Evolutionary conservation across 305 asterid genomes (phyloP).

Genomic region (Fraxinus latifolia): DNA sequence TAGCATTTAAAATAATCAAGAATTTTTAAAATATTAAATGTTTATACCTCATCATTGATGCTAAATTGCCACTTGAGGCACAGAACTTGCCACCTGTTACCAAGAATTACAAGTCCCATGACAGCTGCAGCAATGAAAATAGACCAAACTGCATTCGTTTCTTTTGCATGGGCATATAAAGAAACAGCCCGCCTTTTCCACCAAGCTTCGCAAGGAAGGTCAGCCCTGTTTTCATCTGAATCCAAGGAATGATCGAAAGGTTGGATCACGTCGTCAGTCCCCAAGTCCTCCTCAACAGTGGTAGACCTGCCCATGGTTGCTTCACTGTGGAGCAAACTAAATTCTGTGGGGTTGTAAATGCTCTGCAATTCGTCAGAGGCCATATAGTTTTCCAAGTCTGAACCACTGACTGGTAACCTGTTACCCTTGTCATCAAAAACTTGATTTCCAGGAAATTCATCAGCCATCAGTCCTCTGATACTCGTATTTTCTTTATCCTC

Average conservation of each 20-base stretch:
- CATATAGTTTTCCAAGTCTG: constrained; percentile 32
- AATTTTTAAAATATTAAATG: background rate
- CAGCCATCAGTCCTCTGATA: constrained; percentile 32
- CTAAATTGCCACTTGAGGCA: constrained; percentile 42
- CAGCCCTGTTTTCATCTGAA: constrained; percentile 32
- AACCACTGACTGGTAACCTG: constrained; percentile 26
- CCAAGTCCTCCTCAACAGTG: constrained; percentile 24
- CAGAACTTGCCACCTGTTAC: constrained; percentile 50
- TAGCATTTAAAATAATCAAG: background rate
- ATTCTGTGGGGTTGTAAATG: constrained; percentile 21
- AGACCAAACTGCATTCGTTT: constrained; percentile 53
- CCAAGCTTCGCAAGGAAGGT: constrained; percentile 54
- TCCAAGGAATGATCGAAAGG: constrained; percentile 24
- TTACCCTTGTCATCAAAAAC: constrained; percentile 29
- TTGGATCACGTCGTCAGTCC: constrained; percentile 29
- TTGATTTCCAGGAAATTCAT: constrained; percentile 32
- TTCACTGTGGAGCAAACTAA: constrained; percentile 27
- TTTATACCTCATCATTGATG: constrained; percentile 40
- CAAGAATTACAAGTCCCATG: constrained; percentile 58
- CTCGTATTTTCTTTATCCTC: constrained; percentile 31
- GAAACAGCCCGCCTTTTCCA: constrained; percentile 57
- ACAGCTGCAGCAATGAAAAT: constrained; percentile 58
- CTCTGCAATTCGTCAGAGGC: constrained; percentile 36
- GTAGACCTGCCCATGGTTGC: constrained; percentile 24
- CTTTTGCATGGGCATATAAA: constrained; percentile 45